Evolutionary conservation across 805 yeast species (phyloP).

Genomic region (Pichia phayaonensis): DNA sequence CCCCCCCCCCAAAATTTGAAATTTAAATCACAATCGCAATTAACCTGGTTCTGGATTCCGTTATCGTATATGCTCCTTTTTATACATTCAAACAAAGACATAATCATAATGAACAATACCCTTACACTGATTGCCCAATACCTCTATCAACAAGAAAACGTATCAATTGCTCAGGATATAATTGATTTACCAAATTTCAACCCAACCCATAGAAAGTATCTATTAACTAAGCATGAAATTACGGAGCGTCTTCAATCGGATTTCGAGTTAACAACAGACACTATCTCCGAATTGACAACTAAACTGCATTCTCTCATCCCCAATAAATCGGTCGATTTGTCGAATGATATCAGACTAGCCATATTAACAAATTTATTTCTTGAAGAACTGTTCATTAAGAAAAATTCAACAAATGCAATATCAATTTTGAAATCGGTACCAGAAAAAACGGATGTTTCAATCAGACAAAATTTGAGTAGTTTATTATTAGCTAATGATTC

Average conservation of each 20-base stretch:
- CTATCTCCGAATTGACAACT: background rate
- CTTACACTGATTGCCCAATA: conserved; percentile 8
- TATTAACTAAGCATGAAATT: background rate
- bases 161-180: background rate
- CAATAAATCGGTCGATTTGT: background rate
- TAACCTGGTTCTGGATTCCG: background rate
- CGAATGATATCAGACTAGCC: background rate
- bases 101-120: background rate
- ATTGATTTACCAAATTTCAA: conserved; percentile 2
- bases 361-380: conserved; percentile 3
- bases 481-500: conserved; percentile 1
- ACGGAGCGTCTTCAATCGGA: background rate
- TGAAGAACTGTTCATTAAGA: conserved; percentile 5
- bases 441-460: conserved; percentile 3
- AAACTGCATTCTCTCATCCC: background rate
- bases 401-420: conserved; percentile 1
- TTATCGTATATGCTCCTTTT: background rate
- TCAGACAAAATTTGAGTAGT: conserved; percentile 5
- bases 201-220: background rate
- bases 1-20: too few species aligned
- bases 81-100: background rate
- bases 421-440: conserved; percentile 4
- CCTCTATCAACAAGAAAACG: background rate
- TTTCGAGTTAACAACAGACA: background rate
- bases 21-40: too few species aligned